These are phyloP conservation scores for Globisporangium carolinianum DNA, from an alignment of 352 stramenopile species.

Conservation along the genomic window DNA sequence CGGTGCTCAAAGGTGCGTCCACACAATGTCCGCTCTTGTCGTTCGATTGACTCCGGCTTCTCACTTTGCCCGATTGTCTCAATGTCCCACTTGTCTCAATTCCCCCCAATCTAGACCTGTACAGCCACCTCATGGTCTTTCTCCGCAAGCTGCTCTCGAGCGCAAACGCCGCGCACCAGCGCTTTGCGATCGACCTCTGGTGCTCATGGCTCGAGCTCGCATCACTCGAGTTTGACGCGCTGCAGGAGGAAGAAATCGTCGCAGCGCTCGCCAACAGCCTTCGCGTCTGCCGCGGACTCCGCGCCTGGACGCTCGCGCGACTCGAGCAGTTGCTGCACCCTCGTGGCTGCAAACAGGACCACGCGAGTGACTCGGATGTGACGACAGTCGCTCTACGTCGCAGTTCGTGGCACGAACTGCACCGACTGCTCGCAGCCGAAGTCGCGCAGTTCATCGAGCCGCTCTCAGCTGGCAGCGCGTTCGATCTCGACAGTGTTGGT, in stretches of 20 bases:
- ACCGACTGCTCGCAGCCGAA: constrained; percentile 29
- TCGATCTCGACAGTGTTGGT: too few relatives aligned
- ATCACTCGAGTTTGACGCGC: constrained; percentile 30
- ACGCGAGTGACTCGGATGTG: too few relatives aligned
- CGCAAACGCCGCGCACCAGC: constrained; percentile 30
- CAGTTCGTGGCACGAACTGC: constrained; percentile 37
- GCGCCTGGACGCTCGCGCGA: constrained; percentile 36
- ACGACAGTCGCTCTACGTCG: constrained; percentile 4
- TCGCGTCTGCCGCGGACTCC: constrained; percentile 23
- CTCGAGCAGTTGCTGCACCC: constrained; percentile 30
- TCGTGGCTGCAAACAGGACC: not conserved
- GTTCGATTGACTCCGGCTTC: not conserved
- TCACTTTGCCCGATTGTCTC: not conserved
- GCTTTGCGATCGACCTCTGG: constrained; percentile 66
- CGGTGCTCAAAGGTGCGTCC: constrained; percentile 30
- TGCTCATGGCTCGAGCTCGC: constrained; percentile 49
- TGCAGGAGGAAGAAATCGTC: constrained; percentile 66
- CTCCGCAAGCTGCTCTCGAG: constrained; percentile 68
- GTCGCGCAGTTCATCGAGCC: constrained; percentile 34
- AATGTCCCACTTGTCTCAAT: too few relatives aligned
- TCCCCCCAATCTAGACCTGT: constrained; percentile 36
- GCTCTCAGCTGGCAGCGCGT: not conserved
- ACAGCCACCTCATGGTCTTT: constrained; percentile 79
- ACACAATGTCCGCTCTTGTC: not conserved
- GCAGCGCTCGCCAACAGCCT: constrained; percentile 47